These are phyloP conservation scores for Fusarium lateritium DNA, from an alignment of 2,329 filamentous ascomycete genomes.

Conservation along the genomic window DNA sequence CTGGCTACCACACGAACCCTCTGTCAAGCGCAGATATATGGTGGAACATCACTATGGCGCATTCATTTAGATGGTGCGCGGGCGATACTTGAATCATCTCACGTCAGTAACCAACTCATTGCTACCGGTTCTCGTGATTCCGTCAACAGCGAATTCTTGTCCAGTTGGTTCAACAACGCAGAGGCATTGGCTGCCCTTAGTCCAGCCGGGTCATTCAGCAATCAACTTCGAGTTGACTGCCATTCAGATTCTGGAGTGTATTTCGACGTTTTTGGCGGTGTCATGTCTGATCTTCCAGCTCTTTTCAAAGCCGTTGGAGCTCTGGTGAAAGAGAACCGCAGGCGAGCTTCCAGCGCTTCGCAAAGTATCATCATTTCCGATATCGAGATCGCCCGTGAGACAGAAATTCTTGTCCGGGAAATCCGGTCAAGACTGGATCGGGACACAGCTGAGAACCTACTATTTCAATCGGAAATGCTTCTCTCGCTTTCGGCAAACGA, in stretches of 20 bases:
- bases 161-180: slow-evolving; percentile 40
- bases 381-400: not conserved
- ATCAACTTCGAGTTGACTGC: not conserved
- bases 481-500: slow-evolving; percentile 15
- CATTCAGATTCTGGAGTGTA: not conserved
- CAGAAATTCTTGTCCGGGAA: not conserved
- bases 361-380: not conserved
- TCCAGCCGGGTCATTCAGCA: slow-evolving; percentile 6
- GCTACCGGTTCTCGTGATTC: not conserved
- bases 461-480: not conserved
- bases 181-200: slow-evolving; percentile 35
- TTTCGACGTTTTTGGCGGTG: slow-evolving; percentile 34
- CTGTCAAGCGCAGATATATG: slow-evolving; percentile 37
- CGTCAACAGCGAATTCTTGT: slow-evolving; percentile 7
- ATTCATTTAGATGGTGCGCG: slow-evolving; percentile 32
- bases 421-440: slow-evolving; percentile 13
- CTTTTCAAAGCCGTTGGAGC: slow-evolving; percentile 28
- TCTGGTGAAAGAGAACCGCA: slow-evolving; percentile 7
- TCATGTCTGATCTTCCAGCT: slow-evolving; percentile 34
- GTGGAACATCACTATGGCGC: slow-evolving; percentile 29
- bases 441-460: slow-evolving; percentile 11
- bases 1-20: slow-evolving; percentile 33
- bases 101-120: rapidly evolving
- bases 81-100: slow-evolving; percentile 15
- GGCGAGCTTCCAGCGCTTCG: not conserved